Evolutionary conservation across 2,329 filamentous ascomycete species (phyloP).

Genomic region (Neofusicoccum parvum): DNA sequence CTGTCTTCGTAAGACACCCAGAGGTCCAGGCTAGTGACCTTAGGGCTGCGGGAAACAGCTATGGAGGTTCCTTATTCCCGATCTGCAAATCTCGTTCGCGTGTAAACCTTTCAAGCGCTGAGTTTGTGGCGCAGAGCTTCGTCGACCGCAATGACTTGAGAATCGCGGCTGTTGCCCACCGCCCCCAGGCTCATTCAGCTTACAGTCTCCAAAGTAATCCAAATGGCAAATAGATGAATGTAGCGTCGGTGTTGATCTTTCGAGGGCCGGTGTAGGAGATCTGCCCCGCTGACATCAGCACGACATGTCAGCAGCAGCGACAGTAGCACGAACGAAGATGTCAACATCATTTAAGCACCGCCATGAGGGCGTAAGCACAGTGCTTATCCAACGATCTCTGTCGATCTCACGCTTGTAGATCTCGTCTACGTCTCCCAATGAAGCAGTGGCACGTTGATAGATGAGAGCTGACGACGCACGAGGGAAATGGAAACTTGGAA

Average conservation of each 20-base stretch:
- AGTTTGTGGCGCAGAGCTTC: no score
- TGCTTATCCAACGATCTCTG: neutral
- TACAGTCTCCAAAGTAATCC: neutral
- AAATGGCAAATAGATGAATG: neutral
- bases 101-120: no score
- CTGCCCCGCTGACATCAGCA: neutral
- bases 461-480: neutral
- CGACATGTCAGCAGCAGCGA: neutral
- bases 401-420: neutral
- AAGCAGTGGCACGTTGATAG: neutral
- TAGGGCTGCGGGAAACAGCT: no score
- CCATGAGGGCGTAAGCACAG: neutral
- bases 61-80: no score
- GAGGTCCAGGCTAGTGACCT: no score
- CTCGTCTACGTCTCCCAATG: neutral
- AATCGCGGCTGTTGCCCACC: no score
- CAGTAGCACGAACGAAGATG: neutral
- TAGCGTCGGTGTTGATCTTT: neutral
- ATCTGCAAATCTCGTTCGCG: no score
- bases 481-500: no score
- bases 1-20: no score
- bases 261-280: neutral
- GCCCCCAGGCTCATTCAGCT: neutral
- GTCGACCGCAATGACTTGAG: no score
- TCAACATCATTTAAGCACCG: neutral